Evolutionary conservation across 176 grass and related monocot genomes (phyloP).

Genomic region (Dactylis glomerata): DNA sequence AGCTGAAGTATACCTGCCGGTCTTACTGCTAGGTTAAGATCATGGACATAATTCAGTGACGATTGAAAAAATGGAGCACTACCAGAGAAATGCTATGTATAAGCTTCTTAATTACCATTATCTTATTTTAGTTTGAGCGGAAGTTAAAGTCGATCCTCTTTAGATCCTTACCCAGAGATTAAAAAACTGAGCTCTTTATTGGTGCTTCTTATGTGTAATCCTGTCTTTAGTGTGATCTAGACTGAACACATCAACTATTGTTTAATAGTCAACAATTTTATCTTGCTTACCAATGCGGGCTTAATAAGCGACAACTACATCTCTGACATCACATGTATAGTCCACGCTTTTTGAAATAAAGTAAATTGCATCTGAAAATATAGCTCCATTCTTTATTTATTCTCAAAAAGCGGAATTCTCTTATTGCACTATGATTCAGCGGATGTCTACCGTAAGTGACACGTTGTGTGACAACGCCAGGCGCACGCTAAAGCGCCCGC

Average conservation of each 20-base stretch:
- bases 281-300: not conserved
- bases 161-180: not conserved
- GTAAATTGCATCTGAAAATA: not conserved
- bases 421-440: no score
- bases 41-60: conserved; percentile 21
- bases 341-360: not conserved
- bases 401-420: no score
- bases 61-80: conserved; percentile 56
- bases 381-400: not conserved
- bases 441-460: no score
- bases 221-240: not conserved
- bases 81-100: conserved; percentile 39
- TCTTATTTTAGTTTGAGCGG: not conserved
- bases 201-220: not conserved
- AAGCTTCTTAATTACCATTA: not conserved
- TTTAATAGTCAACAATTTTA: not conserved
- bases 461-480: no score
- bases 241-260: not conserved
- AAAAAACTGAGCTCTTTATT: not conserved
- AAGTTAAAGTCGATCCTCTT: not conserved
- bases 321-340: no score
- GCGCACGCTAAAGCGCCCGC: no score
- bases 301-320: not conserved
- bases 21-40: conserved; percentile 26
- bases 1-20: no score